A percentile compares a stretch with the other conserved stretches of the same genome.
Evolutionary conservation across 2,329 filamentous ascomycete species (phyloP).

Genomic region (Phialocephala subalpina): DNA sequence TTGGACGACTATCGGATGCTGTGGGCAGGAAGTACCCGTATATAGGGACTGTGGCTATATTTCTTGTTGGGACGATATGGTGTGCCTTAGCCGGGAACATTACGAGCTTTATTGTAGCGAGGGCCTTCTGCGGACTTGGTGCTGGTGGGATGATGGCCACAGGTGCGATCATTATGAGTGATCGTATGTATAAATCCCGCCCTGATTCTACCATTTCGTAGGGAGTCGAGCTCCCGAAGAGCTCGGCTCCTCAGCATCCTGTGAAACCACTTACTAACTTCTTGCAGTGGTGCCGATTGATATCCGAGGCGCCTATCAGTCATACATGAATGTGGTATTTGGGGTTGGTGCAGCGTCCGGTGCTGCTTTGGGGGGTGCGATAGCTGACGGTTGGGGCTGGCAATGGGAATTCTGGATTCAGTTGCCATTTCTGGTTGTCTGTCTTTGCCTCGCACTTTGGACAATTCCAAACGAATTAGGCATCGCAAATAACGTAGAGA

Average conservation of each 20-base stretch:
- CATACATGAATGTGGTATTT: constrained; percentile 72
- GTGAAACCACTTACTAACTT: too few relatives aligned
- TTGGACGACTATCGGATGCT: constrained; percentile 77
- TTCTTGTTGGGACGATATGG: constrained; percentile 71
- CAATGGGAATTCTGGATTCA: constrained; percentile 75
- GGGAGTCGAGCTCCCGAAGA: too few relatives aligned
- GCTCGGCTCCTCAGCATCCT: too few relatives aligned
- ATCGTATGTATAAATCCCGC: too few relatives aligned
- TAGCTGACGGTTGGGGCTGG: constrained; percentile 77
- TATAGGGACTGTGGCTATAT: constrained; percentile 67
- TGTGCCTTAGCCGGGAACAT: constrained; percentile 74
- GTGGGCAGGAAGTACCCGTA: constrained; percentile 74
- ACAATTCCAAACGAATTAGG: constrained; percentile 62
- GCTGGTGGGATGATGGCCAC: constrained; percentile 76
- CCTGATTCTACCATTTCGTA: too few relatives aligned
- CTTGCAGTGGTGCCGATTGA: constrained; percentile 80
- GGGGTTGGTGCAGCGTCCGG: constrained; percentile 65
- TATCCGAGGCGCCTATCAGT: constrained; percentile 71
- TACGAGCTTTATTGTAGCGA: constrained; percentile 71
- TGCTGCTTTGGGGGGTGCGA: constrained; percentile 72
- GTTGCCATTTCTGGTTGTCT: constrained; percentile 54
- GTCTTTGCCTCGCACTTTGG: constrained; percentile 54
- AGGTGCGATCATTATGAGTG: constrained; percentile 75
- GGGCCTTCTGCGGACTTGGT: constrained; percentile 76
- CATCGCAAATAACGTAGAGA: constrained; percentile 51